Conservation (phyloP, 1,139 yeast genomes). For the Fermentozyma sake region DNA sequence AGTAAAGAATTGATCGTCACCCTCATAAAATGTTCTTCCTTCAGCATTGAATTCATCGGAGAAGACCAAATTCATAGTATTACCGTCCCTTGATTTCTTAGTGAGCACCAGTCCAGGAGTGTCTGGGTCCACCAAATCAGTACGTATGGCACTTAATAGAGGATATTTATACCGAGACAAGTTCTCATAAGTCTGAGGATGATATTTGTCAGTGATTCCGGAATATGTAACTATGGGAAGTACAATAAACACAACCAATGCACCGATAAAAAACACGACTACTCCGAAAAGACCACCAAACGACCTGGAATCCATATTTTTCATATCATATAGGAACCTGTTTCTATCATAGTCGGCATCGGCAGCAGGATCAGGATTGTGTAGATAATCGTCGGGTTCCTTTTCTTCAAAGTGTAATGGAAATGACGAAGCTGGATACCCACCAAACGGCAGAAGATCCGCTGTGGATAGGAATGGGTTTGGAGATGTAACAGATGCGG, state of each 20-base stretch:
- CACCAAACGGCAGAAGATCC: slow-evolving; percentile 24
- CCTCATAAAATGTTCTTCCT: slow-evolving; percentile 26
- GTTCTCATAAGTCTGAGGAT: slow-evolving; percentile 17
- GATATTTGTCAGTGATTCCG: slow-evolving; percentile 12
- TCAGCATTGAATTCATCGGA: slow-evolving; percentile 27
- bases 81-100: slow-evolving; percentile 12
- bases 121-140: slow-evolving; percentile 23
- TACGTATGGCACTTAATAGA: slow-evolving; percentile 19
- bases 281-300: slow-evolving; percentile 18
- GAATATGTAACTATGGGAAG: slow-evolving; percentile 23
- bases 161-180: slow-evolving; percentile 21
- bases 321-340: slow-evolving; percentile 21
- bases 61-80: slow-evolving; percentile 22
- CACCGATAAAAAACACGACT: slow-evolving; percentile 13
- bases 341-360: slow-evolving; percentile 26
- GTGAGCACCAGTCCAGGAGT: slow-evolving; percentile 16
- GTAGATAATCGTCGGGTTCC: slow-evolving; percentile 25
- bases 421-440: slow-evolving; percentile 23
- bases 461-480: slow-evolving; percentile 7
- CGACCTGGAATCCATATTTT: slow-evolving; percentile 19
- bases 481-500: slow-evolving; percentile 6
- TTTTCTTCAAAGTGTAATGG: slow-evolving; percentile 23
- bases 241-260: slow-evolving; percentile 16
- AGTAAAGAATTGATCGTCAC: slow-evolving; percentile 28
- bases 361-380: slow-evolving; percentile 25